Conservation (phyloP, 768 basidiomycete species). For the Lyophyllum atratum region DNA sequence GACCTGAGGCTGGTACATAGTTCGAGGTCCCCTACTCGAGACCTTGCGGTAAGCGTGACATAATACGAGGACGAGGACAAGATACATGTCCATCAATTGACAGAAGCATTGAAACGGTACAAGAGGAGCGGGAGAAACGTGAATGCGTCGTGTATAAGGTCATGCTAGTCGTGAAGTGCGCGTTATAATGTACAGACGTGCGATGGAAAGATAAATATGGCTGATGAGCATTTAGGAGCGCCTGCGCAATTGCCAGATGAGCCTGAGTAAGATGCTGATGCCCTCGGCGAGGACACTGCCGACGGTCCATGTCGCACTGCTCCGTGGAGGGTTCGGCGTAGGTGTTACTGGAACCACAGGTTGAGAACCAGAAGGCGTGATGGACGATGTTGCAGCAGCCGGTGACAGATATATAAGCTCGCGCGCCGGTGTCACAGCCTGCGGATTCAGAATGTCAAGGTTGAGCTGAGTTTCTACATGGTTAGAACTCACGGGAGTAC, state of each 20-base stretch:
- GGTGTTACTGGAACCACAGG: not conserved
- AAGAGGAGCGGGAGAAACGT: not conserved
- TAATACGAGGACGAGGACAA: too few species aligned
- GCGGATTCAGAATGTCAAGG: not conserved
- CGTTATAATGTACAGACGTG: not conserved
- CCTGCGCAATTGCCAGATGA: not conserved
- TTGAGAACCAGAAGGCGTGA: slow-evolving; percentile 10
- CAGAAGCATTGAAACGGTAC: not conserved
- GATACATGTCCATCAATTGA: too few species aligned
- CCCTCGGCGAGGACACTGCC: not conserved
- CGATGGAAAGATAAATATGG: not conserved
- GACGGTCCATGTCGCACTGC: not conserved
- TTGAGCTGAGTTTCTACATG: not conserved
- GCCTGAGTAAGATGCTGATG: not conserved
- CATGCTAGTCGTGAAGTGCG: not conserved
- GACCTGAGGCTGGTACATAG: too few species aligned
- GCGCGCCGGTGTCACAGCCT: not conserved
- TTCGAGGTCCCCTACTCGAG: too few species aligned
- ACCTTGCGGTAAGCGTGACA: too few species aligned
- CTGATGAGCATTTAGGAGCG: not conserved
- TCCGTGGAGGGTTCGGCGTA: not conserved
- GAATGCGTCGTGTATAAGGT: not conserved
- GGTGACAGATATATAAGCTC: slow-evolving; percentile 5
- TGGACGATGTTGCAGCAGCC: not conserved
- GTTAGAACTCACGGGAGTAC: not conserved